Base-by-base conservation (phyloP, 768 basidiomycete species). In the Collybiopsis luxurians region DNA sequence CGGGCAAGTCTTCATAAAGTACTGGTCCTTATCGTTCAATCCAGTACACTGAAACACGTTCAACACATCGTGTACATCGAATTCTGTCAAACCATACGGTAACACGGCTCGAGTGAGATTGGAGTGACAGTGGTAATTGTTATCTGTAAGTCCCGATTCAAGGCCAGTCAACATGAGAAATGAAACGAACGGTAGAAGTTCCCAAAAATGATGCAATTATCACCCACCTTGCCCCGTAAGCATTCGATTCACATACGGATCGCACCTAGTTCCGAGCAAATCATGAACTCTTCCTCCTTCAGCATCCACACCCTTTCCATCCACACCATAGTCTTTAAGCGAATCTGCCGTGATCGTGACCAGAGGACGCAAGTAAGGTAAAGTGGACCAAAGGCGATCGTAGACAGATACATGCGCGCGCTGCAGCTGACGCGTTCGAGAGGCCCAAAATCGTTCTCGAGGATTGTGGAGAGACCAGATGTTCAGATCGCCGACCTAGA, bases 21-120 rank as follows among this genome's bases (percentile, higher is more conserved):
- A 64, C 44, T 64, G 58, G 45, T 64, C 64, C 44, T 64, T 51
- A 26, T 53, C 55, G 44, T 65, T 64, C 39, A 65, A 61, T 34
- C 64, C 64, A 11, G 64, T 65, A 48, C 58, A 61, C 46, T 65
- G 64, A 46, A 65, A 65, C 17, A 65, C 63, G 42, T 65, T 65
- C 30, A 65, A 57, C 21, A 65, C 64, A 49, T 65, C 64, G 56
- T 65, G 64, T 31, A 65, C 60, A 47, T 64, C 63, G 40, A 57
- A 59, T 46, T 65, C 64, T 28, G 60, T 56, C 28, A 65, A 53
- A 24, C 64, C 64, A 56, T 57, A 63, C 28, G 64, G 63, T 26
- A 55, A 45, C n/a, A 65, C 56, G 19, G 64, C 64, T 39, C 64
- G 53, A 21, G 57, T 61, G 19, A 65, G 58, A 52, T 65, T 65